A percentile compares a stretch with the other conserved stretches of the same genome.
Conservation (phyloP, 306 rosid genomes). For the Potentilla sterilis region DNA sequence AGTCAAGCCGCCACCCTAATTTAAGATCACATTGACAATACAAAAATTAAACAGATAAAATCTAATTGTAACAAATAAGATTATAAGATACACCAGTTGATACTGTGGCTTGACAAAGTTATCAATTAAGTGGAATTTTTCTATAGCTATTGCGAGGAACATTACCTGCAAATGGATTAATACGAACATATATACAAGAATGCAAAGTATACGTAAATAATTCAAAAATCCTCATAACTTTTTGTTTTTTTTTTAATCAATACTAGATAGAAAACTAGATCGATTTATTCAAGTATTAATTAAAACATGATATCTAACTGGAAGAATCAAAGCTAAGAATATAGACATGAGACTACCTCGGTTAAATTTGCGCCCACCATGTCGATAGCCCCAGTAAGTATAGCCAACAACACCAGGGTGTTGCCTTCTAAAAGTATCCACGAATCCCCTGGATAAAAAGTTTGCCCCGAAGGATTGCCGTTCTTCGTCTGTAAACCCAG, state of each 20-base stretch:
- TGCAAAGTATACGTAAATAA: background rate
- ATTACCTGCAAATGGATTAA: background rate
- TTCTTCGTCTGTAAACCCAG: slow-evolving; percentile 92
- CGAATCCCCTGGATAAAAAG: slow-evolving; percentile 76
- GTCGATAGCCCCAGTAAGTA: slow-evolving; percentile 95
- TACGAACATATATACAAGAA: background rate
- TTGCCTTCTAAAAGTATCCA: slow-evolving; percentile 83
- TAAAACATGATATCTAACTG: background rate
- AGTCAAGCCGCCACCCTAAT: slow-evolving; percentile 97
- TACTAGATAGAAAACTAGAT: background rate
- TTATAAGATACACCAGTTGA: too few species aligned
- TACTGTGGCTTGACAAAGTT: background rate
- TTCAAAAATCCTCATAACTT: background rate
- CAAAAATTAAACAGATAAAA: background rate
- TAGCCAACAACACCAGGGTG: slow-evolving; percentile 88
- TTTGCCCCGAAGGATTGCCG: slow-evolving; percentile 73
- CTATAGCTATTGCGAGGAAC: background rate
- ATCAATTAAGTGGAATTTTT: background rate
- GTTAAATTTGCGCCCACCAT: slow-evolving; percentile 77
- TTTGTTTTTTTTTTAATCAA: too few species aligned
- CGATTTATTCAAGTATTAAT: background rate
- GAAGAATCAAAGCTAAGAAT: background rate
- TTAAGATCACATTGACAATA: slow-evolving; percentile 26
- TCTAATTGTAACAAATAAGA: background rate
- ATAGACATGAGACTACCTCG: slow-evolving; percentile 44